phyloP scores from a whole-genome alignment of 2,329 filamentous ascomycete species.

The Curvularia sp. region DNA sequence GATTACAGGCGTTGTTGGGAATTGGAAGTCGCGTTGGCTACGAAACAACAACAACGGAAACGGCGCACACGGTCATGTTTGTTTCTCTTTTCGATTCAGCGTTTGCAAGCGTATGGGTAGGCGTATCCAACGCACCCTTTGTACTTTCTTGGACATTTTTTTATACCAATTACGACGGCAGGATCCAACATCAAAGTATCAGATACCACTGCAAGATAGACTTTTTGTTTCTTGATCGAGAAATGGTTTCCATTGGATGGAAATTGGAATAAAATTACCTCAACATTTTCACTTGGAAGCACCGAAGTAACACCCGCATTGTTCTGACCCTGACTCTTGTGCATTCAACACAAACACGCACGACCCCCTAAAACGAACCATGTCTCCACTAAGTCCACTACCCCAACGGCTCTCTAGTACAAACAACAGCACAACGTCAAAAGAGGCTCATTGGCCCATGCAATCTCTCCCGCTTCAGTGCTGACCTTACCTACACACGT shows the following conservation, averaged over 20 bases:
- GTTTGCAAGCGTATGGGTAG: neutral
- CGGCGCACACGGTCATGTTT: conserved; percentile 5
- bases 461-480: too few species aligned
- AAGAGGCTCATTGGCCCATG: too few species aligned
- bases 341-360: neutral
- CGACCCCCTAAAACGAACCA: neutral
- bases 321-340: neutral
- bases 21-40: neutral
- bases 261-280: neutral
- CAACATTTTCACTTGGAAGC: neutral
- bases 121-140: neutral
- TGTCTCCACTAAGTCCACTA: neutral
- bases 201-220: conserved; percentile 1
- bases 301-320: neutral
- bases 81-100: neutral
- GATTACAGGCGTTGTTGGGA: neutral
- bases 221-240: neutral
- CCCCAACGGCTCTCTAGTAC: neutral
- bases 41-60: neutral
- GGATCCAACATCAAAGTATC: neutral
- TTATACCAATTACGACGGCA: neutral
- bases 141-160: neutral
- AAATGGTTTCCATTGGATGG: neutral
- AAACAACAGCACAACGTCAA: neutral
- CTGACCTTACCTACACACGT: too few species aligned